phyloP scores from a whole-genome alignment of 1,139 yeast genomes.

The Saccharomycopsis crataegensis region DNA sequence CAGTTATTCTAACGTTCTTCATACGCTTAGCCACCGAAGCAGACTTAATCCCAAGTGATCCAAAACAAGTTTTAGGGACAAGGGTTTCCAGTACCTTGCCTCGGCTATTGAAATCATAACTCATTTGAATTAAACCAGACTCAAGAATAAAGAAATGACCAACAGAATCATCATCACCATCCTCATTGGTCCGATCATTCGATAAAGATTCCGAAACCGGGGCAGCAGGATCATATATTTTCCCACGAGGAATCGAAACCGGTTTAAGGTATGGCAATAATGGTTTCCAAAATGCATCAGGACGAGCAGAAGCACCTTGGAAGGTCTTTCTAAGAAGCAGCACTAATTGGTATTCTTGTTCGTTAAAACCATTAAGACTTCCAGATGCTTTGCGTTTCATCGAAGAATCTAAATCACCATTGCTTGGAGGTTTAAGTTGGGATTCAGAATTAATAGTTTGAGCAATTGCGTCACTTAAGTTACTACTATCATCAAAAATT shows the following conservation, averaged over 20 bases:
- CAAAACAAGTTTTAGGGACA: slow-evolving; percentile 87
- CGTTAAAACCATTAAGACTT: slow-evolving; percentile 1
- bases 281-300: slow-evolving; percentile 58
- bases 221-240: slow-evolving; percentile 21
- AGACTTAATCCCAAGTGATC: slow-evolving; percentile 31
- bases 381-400: not conserved
- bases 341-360: slow-evolving; percentile 46
- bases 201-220: not conserved
- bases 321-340: slow-evolving; percentile 64
- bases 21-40: slow-evolving; percentile 19
- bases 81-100: slow-evolving; percentile 67
- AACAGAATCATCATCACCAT: slow-evolving; percentile 22
- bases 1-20: slow-evolving; percentile 26
- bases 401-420: not conserved
- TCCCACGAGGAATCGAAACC: slow-evolving; percentile 43
- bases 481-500: not conserved
- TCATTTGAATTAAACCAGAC: slow-evolving; percentile 66
- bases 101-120: slow-evolving; percentile 40
- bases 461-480: not conserved
- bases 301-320: slow-evolving; percentile 55
- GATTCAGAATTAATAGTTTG: not conserved
- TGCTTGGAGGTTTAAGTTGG: slow-evolving; percentile 22
- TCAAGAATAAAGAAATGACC: slow-evolving; percentile 54
- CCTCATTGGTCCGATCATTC: slow-evolving; percentile 12
- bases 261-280: slow-evolving; percentile 46